Evolutionary conservation across 768 basidiomycete genomes (phyloP), one percentile per base, ranked within the genome.

Genomic region (Phylloporus rhodoxanthus): DNA sequence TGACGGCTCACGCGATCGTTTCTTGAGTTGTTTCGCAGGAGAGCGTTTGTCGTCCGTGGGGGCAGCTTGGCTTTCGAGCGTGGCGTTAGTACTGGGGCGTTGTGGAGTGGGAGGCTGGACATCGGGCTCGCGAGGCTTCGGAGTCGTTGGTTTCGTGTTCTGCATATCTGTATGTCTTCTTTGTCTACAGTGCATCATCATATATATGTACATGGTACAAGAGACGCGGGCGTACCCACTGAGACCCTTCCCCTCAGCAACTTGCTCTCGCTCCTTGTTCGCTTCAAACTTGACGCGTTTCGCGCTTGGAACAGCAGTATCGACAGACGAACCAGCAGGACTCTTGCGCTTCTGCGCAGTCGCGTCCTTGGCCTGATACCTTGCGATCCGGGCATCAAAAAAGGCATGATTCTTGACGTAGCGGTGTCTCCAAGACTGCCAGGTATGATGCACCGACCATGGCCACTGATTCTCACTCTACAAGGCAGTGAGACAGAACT

Each of bases 341-440:
- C 50, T 52, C 45, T 61, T 60, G 17, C 20, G 28, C 8, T 13
- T n/a, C 9, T 9, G 52, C 9, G 28, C 40, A n/a, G 48, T 20
- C 9, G 42, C 50, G 7, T 74, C 57, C 46, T 69, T 70, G 49
- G 53, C 47, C 47, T 74, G 74, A 50, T 75, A 75, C 8, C 38
- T 57, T 32, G 43, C 54, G 33, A 84, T 82, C n/a, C 40, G 44
- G 2, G 9, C 23, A 51, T 84, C 73, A 45, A 80, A 82, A 0
- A 54, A 20, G 0, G 29, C 55, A 33, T 68, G 43, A 43, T 83
- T 69, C 53, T 70, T 78, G 52, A 60, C 68, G 55, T 85, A 85
- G n/a, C 75, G 72, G 40, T 79, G 74, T 20, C 80, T 75, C 84
- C 84, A 85, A 4, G 81, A 81, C n/a, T 72, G 70, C 78, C 72